Evolutionary conservation across 2,329 filamentous ascomycete species (phyloP), one percentile per base, ranked within the genome.

Genomic region (Talaromyces sp.): DNA sequence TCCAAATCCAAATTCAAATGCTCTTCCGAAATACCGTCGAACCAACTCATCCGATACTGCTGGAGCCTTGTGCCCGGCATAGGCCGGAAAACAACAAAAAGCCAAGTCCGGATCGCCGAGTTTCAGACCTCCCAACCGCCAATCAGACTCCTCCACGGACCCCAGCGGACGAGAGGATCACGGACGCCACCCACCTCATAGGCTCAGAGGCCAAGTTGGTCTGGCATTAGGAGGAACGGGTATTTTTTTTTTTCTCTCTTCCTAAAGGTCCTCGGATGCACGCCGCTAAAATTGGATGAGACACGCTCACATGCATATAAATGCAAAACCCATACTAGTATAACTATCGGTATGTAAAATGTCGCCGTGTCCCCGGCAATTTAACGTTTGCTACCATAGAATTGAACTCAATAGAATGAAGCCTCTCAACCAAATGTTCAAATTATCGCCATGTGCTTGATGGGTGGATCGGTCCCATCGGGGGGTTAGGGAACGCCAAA

Each of bases 141-240:
- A 69, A 66, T 60, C 61, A 63, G 36, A 51, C 39, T n/a, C 32
- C 36, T 50, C 48, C 42, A 55, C 41, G 52, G 41, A 32, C 51
- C 48, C 51, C 43, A 61, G 52, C 35, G 48, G 52, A 54, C 14
- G 46, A 63, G 58, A 59, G 58, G 52, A 62, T 64, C 50, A 45
- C 29, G 52, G 46, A 51, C 65, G 64, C 65, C 65, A 68, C 65
- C 51, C 59, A 66, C 64, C 61, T 68, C 65, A 67, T 67, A 63
- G 54, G 52, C 44, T 52, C 43, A 39, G 52, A 48, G 52, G 43
- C 39, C 27, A 40, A 46, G 47, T 56, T 40, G 49, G 5, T 57
- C 58, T n/a, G n/a, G n/a, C n/a, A n/a, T n/a, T n/a, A n/a, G n/a
- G n/a, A n/a, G n/a, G n/a, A n/a, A n/a, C n/a, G n/a, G 40, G 51